These are phyloP conservation scores for Penicillium sp. DNA, from an alignment of 2,329 filamentous ascomycete species.

Conservation along the genomic window DNA sequence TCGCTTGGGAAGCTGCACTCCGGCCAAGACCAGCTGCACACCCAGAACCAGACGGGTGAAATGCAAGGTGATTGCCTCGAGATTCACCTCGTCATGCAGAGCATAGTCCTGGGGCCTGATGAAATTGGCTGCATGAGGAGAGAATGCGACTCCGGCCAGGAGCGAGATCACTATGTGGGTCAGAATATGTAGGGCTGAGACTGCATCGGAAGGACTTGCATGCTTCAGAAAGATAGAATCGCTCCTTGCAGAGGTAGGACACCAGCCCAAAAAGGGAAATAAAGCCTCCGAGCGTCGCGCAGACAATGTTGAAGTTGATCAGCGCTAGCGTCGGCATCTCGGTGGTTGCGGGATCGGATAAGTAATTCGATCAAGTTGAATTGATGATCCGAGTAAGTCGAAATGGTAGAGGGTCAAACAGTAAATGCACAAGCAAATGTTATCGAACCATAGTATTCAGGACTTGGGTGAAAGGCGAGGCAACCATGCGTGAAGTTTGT, in stretches of 20 bases:
- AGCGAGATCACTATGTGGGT: slow-evolving; percentile 69
- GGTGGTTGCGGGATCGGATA: not conserved
- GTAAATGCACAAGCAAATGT: slow-evolving; percentile 26
- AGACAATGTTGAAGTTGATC: slow-evolving; percentile 78
- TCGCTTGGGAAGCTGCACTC: slow-evolving; percentile 77
- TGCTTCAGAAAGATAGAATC: slow-evolving; percentile 85
- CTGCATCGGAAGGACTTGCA: slow-evolving; percentile 51
- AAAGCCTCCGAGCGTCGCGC: slow-evolving; percentile 76
- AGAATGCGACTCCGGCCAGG: slow-evolving; percentile 70
- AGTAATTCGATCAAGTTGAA: not conserved
- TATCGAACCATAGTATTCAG: slow-evolving; percentile 37
- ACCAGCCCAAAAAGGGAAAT: slow-evolving; percentile 86
- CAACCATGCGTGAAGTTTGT: slow-evolving; percentile 17
- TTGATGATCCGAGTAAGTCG: not conserved
- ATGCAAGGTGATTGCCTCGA: slow-evolving; percentile 71
- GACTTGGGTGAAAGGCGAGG: slow-evolving; percentile 2
- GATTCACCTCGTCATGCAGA: slow-evolving; percentile 48
- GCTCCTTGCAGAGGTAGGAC: slow-evolving; percentile 83
- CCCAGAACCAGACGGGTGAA: slow-evolving; percentile 84
- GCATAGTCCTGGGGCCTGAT: slow-evolving; percentile 74
- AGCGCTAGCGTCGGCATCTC: slow-evolving; percentile 59
- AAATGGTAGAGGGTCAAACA: not conserved
- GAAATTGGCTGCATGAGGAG: slow-evolving; percentile 69
- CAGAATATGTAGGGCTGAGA: not conserved
- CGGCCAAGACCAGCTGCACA: slow-evolving; percentile 82